Percentiles rank a stretch among this genome's conserved stretches.
Evolutionary conservation across 306 rosid species (phyloP).

Genomic region (Rosa rugosa): DNA sequence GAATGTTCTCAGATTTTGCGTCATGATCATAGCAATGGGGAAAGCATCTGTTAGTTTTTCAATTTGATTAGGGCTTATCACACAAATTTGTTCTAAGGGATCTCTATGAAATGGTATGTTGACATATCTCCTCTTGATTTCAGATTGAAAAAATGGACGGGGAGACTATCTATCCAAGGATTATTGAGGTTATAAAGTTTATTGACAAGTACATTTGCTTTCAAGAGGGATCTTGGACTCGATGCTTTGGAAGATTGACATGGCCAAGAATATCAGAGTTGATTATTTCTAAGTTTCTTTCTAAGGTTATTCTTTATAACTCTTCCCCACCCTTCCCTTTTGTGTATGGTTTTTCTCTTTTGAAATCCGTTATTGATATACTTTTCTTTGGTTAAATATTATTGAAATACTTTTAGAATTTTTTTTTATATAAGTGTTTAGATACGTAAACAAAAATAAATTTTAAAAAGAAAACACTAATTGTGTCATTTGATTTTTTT

Average conservation of each 20-base stretch:
- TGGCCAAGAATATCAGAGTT: constrained; percentile 94
- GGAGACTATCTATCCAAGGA: constrained; percentile 65
- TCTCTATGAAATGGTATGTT: constrained; percentile 16
- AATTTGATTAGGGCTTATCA: background rate
- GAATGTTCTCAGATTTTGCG: background rate
- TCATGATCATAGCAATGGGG: background rate
- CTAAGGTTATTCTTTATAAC: constrained; percentile 58
- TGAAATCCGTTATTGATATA: background rate
- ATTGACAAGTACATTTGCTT: constrained; percentile 57
- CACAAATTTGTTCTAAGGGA: background rate
- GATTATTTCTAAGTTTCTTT: constrained; percentile 80
- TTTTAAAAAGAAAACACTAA: background rate
- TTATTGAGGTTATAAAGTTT: constrained; percentile 61
- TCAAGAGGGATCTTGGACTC: constrained; percentile 67
- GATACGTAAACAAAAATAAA: background rate
- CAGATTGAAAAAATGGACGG: constrained; percentile 64
- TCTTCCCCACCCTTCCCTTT: background rate
- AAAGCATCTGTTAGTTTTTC: background rate
- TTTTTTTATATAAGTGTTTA: background rate
- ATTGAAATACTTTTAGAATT: background rate
- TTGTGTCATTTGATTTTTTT: background rate
- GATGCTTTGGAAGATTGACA: constrained; percentile 76
- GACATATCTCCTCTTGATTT: constrained; percentile 22
- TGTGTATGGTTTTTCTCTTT: constrained; percentile 6
- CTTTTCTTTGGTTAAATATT: background rate